phyloP scores from a whole-genome alignment of 768 basidiomycete genomes.

The Xerocomus brunneocitrinus region DNA sequence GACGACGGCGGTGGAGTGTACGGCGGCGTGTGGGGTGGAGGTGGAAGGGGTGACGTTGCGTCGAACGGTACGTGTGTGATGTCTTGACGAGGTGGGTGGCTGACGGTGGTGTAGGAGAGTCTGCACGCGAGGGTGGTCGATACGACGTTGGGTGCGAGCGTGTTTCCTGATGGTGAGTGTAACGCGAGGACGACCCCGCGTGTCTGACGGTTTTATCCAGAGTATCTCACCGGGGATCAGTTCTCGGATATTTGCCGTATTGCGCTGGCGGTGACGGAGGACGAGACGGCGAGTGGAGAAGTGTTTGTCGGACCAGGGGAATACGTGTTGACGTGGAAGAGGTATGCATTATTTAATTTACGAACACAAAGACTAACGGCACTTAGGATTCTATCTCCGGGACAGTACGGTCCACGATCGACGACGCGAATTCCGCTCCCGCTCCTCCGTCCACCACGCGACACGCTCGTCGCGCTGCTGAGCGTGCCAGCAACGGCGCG shows the following conservation, averaged over 20 bases:
- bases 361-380: too few relatives aligned
- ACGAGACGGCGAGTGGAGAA: slow-evolving; percentile 17
- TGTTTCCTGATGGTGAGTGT: slow-evolving; percentile 45
- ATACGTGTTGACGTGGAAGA: slow-evolving; percentile 63
- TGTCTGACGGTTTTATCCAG: slow-evolving; percentile 30
- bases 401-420: slow-evolving; percentile 40
- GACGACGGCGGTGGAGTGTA: slow-evolving; percentile 45
- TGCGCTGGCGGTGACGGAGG: slow-evolving; percentile 40
- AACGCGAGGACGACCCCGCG: background rate
- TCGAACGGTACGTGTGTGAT: slow-evolving; percentile 39
- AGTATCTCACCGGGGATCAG: slow-evolving; percentile 62
- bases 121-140: slow-evolving; percentile 45
- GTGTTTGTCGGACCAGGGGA: slow-evolving; percentile 48
- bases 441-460: slow-evolving; percentile 51
- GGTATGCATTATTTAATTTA: slow-evolving; percentile 34
- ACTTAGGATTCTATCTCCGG: slow-evolving; percentile 44
- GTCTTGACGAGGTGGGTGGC: background rate
- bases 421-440: slow-evolving; percentile 59
- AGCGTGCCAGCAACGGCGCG: slow-evolving; percentile 56
- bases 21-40: slow-evolving; percentile 52
- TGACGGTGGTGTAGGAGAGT: slow-evolving; percentile 34
- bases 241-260: slow-evolving; percentile 56
- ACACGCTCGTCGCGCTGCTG: slow-evolving; percentile 64
- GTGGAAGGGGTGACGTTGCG: slow-evolving; percentile 47
- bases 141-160: slow-evolving; percentile 46